Base-by-base conservation (phyloP, 495 filamentous ascomycete species). In the Lepidopterella palustris region DNA sequence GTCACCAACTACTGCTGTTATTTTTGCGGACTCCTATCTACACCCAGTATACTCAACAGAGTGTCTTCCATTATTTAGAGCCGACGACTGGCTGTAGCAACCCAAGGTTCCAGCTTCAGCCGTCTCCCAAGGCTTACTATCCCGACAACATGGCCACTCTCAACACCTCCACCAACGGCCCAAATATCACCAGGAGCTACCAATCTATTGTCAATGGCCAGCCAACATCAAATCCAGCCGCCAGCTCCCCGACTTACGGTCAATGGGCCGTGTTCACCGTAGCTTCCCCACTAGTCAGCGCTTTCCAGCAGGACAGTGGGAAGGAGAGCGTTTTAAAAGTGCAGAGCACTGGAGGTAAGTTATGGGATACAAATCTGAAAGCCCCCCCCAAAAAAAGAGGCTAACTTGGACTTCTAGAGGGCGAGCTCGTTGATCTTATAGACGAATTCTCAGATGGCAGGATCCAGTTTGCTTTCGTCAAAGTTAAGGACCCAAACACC, bases 391-490 rank as follows among this genome's bases (percentile, higher is more conserved):
- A 39, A 18, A 18, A 10, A 32, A 15, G 9, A 18, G 31, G 40
- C 62, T 69, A 49, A 65, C 31, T 27, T 28, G 8, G 45, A 13
- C 8, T 31, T 52, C 20, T 67, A 95, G 92, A 97, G 73, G 95
- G 93, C 55, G 95, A 99, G 73, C 78, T 99, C 54, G 76, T 80
- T n/a, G 90, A 96, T 58, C 80, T 99, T n/a, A 84, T 96, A 64
- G 95, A 99, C 54, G 93, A 99, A 55, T 96, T 99, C 74, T 97
- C 85, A 56, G 93, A 99, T 73, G 93, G 93, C 45, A 84, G 90
- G 61, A 85, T 97, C 51, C 93, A 99, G 77, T 97, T 96, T 74
- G 93, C 91, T 23, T 99, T 92, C 68, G 85, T 93, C 55, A 97
- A 95, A 74, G 86, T 99, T 73, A 96, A 88, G 66, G 95, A 97